These are phyloP conservation scores for Suillus plorans DNA, from an alignment of 768 basidiomycete species.

Conservation along the genomic window DNA sequence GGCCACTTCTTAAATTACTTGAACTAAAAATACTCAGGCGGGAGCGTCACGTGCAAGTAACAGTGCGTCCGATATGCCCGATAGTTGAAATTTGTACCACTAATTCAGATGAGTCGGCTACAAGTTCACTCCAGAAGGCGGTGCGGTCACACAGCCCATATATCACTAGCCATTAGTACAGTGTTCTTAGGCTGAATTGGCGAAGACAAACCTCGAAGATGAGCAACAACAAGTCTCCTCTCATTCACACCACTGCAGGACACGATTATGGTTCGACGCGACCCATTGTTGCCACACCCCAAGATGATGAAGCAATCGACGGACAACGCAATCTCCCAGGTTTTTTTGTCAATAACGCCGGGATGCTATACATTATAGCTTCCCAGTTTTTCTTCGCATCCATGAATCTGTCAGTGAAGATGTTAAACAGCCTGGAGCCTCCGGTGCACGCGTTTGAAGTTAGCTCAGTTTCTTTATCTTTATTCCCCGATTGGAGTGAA, in stretches of 20 bases:
- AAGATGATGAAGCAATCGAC: neutral
- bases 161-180: neutral
- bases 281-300: neutral
- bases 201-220: neutral
- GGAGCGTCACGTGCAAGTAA: neutral
- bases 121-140: too few relatives aligned
- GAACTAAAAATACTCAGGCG: neutral
- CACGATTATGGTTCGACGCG: neutral
- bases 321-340: neutral
- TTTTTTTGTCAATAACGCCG: slow-evolving; percentile 43
- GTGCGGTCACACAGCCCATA: neutral
- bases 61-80: neutral
- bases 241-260: neutral
- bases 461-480: slow-evolving; percentile 10
- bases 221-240: neutral
- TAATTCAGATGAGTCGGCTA: too few relatives aligned
- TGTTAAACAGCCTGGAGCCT: slow-evolving; percentile 53
- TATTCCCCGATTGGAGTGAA: neutral
- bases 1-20: too few relatives aligned
- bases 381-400: slow-evolving; percentile 60
- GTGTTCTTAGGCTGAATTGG: neutral
- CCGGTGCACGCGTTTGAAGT: slow-evolving; percentile 63
- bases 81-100: neutral
- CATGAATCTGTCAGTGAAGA: slow-evolving; percentile 66
- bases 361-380: slow-evolving; percentile 58